These are phyloP conservation scores for Plasmodium yoelii DNA, from an alignment of 169 alveolate species.

Conservation along the genomic window DNA sequence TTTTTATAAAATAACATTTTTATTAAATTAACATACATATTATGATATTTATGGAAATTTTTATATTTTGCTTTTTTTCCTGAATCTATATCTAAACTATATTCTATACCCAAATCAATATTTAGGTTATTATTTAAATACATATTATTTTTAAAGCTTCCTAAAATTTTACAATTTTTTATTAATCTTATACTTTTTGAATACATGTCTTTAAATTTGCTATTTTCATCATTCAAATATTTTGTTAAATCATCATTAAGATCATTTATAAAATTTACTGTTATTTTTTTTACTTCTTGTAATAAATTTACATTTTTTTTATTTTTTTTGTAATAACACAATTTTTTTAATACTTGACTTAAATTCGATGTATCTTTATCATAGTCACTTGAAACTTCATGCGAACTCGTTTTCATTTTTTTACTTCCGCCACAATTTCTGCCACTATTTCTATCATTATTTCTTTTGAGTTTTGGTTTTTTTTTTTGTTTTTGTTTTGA, in stretches of 20 bases:
- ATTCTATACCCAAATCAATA: slow-evolving; percentile 43
- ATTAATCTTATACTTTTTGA: slow-evolving; percentile 5
- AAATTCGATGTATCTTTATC: neutral
- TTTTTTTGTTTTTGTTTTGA: no score
- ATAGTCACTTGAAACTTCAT: neutral
- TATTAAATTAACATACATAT: slow-evolving; percentile 14
- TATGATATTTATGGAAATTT: slow-evolving; percentile 28
- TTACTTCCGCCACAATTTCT: no score
- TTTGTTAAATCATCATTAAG: slow-evolving; percentile 23
- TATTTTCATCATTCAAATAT: neutral
- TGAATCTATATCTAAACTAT: slow-evolving; percentile 6
- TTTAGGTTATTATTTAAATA: slow-evolving; percentile 18
- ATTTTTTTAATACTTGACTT: neutral
- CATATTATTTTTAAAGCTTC: slow-evolving; percentile 37
- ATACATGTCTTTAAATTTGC: neutral
- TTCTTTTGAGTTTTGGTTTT: neutral
- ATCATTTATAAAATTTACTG: slow-evolving; percentile 8
- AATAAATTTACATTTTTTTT: slow-evolving; percentile 32
- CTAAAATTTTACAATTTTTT: slow-evolving; percentile 20
- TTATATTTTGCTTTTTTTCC: slow-evolving; percentile 30
- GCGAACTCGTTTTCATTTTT: neutral
- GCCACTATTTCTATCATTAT: no score
- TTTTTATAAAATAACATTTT: slow-evolving; percentile 23
- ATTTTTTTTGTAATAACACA: slow-evolving; percentile 33
- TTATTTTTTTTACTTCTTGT: slow-evolving; percentile 15